Evolutionary conservation across 768 basidiomycete species (phyloP), one percentile per base, ranked within the genome.

Genomic region (Thelephora aurantiotincta): DNA sequence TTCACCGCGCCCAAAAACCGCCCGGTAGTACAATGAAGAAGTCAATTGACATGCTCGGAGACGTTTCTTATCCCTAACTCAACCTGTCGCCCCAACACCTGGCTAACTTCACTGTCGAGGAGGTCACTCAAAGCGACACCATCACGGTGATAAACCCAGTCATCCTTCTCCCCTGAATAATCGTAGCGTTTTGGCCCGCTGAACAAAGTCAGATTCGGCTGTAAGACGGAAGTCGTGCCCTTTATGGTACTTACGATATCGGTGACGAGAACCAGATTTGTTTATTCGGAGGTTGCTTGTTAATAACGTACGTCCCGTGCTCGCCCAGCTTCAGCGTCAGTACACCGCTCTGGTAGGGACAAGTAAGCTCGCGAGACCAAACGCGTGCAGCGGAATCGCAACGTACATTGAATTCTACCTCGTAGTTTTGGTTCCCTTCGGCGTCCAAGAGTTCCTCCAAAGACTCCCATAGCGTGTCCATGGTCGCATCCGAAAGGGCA

Each of bases 181-280:
- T 93, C 89, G 56, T 89, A 96, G 23, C 92, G 79, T 65, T 93
- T 93, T 14, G 92, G 92, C 9, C 92, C 92, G 57, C 92, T 94
- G 57, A 33, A 18, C 30, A 36, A 22, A 23, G 43, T 33, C 43
- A 33, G 11, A 4, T 47, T 43, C 19, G 18, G 11, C n/a, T 20
- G n/a, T 20, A 35, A 22, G 19, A 3, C 11, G 14, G 13, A 22
- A 5, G n/a, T 12, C 16, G 41, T 43, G 23, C 43, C n/a, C 12
- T 30, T 19, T 19, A 33, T 50, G 42, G 37, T 34, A 59, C 68
- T 35, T 53, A 90, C 91, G 87, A 89, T 54, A 77, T 60, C 0
- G 92, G 92, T 7, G 86, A 90, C 3, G 89, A 92, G 16, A 96
- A 70, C 92, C 92, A 96, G 55, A 96, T 94, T 60, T 96, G 92